Percentiles rank a stretch among this genome's conserved stretches.
Evolutionary conservation across 768 basidiomycete genomes (phyloP).

Genomic region (Pisolithus tinctorius): DNA sequence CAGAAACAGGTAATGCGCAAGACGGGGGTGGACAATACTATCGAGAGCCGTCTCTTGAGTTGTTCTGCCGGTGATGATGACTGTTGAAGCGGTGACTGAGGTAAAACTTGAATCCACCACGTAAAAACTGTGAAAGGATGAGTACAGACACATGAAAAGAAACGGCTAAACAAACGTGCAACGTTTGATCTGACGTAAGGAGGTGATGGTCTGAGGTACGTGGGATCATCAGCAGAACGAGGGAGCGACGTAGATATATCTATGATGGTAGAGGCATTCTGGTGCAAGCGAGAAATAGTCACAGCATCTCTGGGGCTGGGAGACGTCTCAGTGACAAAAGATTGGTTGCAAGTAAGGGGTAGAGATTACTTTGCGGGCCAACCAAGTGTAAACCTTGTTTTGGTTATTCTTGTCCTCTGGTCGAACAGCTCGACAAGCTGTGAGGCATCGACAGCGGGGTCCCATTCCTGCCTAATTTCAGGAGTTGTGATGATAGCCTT

Average conservation of each 20-base stretch:
- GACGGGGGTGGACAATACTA: conserved; percentile 25
- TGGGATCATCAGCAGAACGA: conserved; percentile 83
- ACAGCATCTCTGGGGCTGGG: conserved; percentile 86
- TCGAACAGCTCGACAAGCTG: conserved; percentile 83
- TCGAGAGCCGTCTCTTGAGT: conserved; percentile 23
- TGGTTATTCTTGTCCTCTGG: conserved; percentile 74
- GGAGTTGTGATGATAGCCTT: conserved; percentile 77
- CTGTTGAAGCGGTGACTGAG: conserved; percentile 31
- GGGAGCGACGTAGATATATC: conserved; percentile 93
- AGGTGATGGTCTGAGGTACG: conserved; percentile 85
- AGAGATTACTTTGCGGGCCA: conserved; percentile 91
- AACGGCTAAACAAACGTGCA: conserved; percentile 41
- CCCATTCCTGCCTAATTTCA: conserved; percentile 87
- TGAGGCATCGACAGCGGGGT: conserved; percentile 85
- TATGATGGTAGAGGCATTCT: conserved; percentile 76
- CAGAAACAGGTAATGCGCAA: conserved; percentile 88
- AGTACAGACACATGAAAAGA: conserved; percentile 5
- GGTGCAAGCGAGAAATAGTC: conserved; percentile 82
- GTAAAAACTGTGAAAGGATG: conserved; percentile 56
- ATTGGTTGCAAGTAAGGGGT: background rate
- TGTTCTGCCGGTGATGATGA: conserved; percentile 30
- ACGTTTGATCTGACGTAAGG: conserved; percentile 90
- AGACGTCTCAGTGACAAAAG: conserved; percentile 1
- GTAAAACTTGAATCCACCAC: conserved; percentile 83
- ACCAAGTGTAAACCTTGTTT: conserved; percentile 87